Conservation (phyloP, 176 grass and related monocot genomes). For the Tuctoria greenei region DNA sequence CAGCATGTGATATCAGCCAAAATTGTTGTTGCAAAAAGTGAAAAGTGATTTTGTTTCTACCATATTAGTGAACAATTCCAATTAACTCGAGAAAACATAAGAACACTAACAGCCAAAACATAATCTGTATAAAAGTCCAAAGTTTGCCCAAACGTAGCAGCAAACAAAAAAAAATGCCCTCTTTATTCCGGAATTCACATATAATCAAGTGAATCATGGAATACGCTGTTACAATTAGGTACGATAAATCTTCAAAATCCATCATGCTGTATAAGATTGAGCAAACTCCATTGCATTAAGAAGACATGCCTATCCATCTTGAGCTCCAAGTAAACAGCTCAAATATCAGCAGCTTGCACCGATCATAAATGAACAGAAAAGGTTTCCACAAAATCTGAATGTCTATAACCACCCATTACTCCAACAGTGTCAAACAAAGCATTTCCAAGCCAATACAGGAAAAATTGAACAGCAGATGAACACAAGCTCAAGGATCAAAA, state of each 20-base stretch:
- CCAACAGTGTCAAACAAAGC: not conserved
- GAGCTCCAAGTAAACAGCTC: not conserved
- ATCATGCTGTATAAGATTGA: too few relatives aligned
- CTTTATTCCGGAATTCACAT: not conserved
- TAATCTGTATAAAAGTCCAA: not conserved
- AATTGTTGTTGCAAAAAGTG: not conserved
- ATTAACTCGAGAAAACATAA: not conserved
- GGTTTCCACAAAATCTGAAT: not conserved
- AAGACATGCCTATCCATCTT: not conserved
- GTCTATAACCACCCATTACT: not conserved
- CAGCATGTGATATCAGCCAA: not conserved
- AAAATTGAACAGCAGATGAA: not conserved
- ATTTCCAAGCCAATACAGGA: conserved; percentile 4
- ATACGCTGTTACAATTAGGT: not conserved
- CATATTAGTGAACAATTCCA: conserved; percentile 4
- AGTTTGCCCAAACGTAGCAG: not conserved
- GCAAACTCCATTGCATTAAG: too few relatives aligned
- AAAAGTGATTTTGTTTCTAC: not conserved
- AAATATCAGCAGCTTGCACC: not conserved
- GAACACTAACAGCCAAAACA: not conserved
- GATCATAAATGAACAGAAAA: conserved; percentile 5
- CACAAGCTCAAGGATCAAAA: not conserved
- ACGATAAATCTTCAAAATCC: conserved; percentile 8
- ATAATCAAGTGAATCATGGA: conserved; percentile 16
- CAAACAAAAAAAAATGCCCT: conserved; percentile 3